These are phyloP conservation scores for Colletotrichum nymphaeae DNA, from an alignment of 2,329 filamentous ascomycete species.

Conservation along the genomic window DNA sequence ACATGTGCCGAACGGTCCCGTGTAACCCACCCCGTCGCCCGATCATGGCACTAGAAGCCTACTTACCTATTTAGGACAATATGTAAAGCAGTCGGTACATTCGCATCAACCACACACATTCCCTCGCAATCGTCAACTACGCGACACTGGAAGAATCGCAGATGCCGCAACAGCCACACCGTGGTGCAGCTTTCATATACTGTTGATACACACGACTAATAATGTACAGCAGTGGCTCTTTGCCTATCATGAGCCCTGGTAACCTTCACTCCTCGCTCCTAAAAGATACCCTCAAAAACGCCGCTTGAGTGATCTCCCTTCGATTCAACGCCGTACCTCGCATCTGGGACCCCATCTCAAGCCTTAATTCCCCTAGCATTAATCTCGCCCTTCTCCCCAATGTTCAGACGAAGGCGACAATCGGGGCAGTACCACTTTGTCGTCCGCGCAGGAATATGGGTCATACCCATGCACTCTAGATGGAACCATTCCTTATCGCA, in stretches of 20 bases:
- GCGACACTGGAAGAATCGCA: background rate
- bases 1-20: too few species aligned
- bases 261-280: background rate
- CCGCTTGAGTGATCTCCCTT: background rate
- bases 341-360: slow-evolving; percentile 38
- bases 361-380: slow-evolving; percentile 67
- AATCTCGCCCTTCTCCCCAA: slow-evolving; percentile 73
- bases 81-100: too few species aligned
- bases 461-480: slow-evolving; percentile 78
- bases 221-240: background rate
- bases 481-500: slow-evolving; percentile 91
- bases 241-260: background rate
- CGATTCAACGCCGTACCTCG: background rate
- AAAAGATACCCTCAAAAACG: background rate
- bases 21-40: too few species aligned
- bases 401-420: slow-evolving; percentile 72
- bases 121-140: too few species aligned
- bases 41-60: too few species aligned
- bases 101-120: too few species aligned
- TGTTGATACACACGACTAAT: slow-evolving; percentile 5
- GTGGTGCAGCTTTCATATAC: background rate
- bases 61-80: too few species aligned
- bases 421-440: slow-evolving; percentile 89
- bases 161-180: background rate
- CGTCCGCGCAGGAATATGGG: slow-evolving; percentile 75